Base-by-base conservation (phyloP, 345 rosid species). In the Fremontodendron californicum region DNA sequence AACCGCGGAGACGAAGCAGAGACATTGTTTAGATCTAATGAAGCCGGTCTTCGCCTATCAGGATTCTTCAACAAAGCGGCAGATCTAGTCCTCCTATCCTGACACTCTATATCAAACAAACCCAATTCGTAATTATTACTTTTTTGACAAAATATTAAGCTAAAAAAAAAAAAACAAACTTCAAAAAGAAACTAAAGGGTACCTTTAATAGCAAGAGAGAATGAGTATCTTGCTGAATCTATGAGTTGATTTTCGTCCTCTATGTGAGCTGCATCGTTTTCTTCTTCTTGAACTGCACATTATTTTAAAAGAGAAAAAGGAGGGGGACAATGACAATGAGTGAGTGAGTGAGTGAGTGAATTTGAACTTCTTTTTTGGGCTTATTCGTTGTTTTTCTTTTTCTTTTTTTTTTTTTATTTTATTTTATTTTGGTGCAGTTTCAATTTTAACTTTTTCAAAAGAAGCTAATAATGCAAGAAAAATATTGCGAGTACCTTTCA, bases 191-290 rank as follows among this genome's bases (percentile, higher is more conserved):
- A 35, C 43, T 11, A 63, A 75, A 35, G 13, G 6, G 62, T 54
- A 93, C 99, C 99, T 92, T 89, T 88, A 77, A 90, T 85, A 77
- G 97, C 94, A 63, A 89, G 83, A 86, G 97, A 92, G 80, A 93
- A 93, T 37, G 98, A 93, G 83, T 85, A 90, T 75, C 97, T 90
- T 4, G 94, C 93, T 51, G 98, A 90, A 81, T 90, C 92, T 39
- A 81, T 68, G 27, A 83, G 83, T 48, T 81, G 88, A 66, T 31
- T 79, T 54, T 86, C 90, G 76, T 86, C 91, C 61, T 87, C 92
- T 63, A 57, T 78, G 9, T 29, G 25, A 69, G 40, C 74, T 46
- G 82, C 80, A 42, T 75, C 85, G 60, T 51, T 84, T 85, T 88
- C 89, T 51, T 86, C 89, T 82, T 78, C 86, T 82, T 82, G 87